These are phyloP conservation scores for Euphorbia tirucalli DNA, from an alignment of 345 rosid species.

Conservation along the genomic window DNA sequence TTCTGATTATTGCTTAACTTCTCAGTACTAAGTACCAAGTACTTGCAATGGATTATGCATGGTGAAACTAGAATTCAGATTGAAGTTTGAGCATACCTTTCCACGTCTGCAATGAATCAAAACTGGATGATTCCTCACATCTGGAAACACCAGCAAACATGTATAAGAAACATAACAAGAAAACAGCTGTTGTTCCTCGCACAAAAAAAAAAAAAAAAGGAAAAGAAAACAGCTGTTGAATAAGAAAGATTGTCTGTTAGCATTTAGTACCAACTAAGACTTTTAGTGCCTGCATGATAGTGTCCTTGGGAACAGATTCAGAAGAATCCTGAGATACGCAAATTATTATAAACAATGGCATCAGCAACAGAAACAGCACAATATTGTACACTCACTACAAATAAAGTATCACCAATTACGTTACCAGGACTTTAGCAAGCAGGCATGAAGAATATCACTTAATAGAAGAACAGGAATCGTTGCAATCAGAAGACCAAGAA, in stretches of 20 bases:
- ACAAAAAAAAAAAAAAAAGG: neutral
- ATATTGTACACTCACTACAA: too few species aligned
- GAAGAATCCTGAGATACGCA: conserved; percentile 54
- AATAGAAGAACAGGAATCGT: neutral
- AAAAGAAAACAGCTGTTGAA: neutral
- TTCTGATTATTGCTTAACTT: too few species aligned
- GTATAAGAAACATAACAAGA: conserved; percentile 2
- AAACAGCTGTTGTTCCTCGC: neutral
- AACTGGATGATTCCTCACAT: conserved; percentile 81
- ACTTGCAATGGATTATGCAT: too few species aligned
- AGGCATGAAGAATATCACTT: neutral
- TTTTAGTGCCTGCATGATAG: conserved; percentile 65
- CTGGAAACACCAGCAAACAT: conserved; percentile 37
- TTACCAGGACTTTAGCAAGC: neutral
- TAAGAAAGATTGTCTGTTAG: neutral
- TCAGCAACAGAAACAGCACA: neutral
- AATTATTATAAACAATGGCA: conserved; percentile 15
- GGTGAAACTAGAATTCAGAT: neutral
- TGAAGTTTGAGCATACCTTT: conserved; percentile 44
- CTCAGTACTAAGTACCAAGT: too few species aligned
- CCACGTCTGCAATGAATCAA: conserved; percentile 89
- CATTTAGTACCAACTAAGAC: conserved; percentile 56
- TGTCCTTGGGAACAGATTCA: conserved; percentile 45
- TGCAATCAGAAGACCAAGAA: too few species aligned
- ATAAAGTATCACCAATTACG: neutral